phyloP scores from a whole-genome alignment of 1,284 basidiomycete genomes.

The Phlebopus sp. region DNA sequence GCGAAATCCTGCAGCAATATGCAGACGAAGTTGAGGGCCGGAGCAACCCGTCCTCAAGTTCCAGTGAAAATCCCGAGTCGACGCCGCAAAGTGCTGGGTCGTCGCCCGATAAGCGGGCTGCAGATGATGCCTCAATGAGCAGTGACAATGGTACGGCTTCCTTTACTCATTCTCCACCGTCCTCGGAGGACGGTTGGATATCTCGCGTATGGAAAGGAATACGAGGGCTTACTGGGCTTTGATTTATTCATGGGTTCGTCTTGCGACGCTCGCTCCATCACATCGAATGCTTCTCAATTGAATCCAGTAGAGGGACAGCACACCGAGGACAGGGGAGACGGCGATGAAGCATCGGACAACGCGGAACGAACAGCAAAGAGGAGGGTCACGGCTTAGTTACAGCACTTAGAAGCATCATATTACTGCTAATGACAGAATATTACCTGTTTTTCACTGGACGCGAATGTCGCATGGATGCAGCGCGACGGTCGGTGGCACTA shows the following conservation, averaged over 20 bases:
- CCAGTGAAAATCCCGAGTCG: slow-evolving; percentile 18
- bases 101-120: slow-evolving; percentile 19
- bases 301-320: slow-evolving; percentile 23
- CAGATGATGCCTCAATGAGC: slow-evolving; percentile 32
- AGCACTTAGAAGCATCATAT: slow-evolving; percentile 31
- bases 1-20: slow-evolving; percentile 84
- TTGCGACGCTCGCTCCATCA: slow-evolving; percentile 39
- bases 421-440: slow-evolving; percentile 18
- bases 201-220: slow-evolving; percentile 66
- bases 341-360: slow-evolving; percentile 28
- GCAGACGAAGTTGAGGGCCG: slow-evolving; percentile 91
- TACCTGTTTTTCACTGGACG: slow-evolving; percentile 16
- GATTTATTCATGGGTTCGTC: slow-evolving; percentile 45
- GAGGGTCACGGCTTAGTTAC: slow-evolving; percentile 41
- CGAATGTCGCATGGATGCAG: slow-evolving; percentile 20
- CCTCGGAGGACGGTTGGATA: slow-evolving; percentile 57
- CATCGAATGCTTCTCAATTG: slow-evolving; percentile 34
- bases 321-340: slow-evolving; percentile 15
- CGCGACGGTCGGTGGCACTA: no score
- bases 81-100: slow-evolving; percentile 25
- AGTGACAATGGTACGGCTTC: slow-evolving; percentile 71
- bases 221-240: slow-evolving; percentile 66
- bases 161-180: slow-evolving; percentile 55
- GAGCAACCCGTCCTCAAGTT: slow-evolving; percentile 25
- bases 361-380: slow-evolving; percentile 36